Evolutionary conservation across 2,329 filamentous ascomycete species (phyloP).

Genomic region (Aspergillus persii): DNA sequence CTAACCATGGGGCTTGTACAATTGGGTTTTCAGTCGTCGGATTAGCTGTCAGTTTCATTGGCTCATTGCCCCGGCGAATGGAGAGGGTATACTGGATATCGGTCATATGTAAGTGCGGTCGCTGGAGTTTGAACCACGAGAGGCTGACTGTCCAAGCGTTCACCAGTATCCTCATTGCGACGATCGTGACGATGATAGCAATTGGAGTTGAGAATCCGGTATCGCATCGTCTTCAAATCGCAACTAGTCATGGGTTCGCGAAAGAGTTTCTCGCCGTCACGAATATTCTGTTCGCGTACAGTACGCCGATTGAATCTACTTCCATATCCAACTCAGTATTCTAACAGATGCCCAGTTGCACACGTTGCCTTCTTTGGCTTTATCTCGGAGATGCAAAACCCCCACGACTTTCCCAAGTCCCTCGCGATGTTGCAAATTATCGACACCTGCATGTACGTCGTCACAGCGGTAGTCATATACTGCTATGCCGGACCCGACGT

Average conservation of each 20-base stretch:
- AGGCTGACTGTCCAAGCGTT: constrained; percentile 47
- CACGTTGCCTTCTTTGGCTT: constrained; percentile 67
- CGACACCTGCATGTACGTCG: constrained; percentile 61
- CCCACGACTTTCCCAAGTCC: constrained; percentile 60
- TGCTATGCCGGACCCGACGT: constrained; percentile 62
- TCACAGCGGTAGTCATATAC: constrained; percentile 67
- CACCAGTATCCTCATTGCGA: constrained; percentile 60
- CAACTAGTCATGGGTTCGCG: constrained; percentile 46
- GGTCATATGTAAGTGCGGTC: constrained; percentile 49
- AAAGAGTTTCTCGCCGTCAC: constrained; percentile 59
- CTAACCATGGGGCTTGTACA: constrained; percentile 60
- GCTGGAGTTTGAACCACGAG: constrained; percentile 27
- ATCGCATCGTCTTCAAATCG: constrained; percentile 29
- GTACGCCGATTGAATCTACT: constrained; percentile 22
- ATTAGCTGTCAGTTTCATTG: constrained; percentile 45
- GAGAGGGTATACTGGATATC: constrained; percentile 61
- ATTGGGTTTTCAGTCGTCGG: constrained; percentile 62
- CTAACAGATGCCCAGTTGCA: constrained; percentile 37
- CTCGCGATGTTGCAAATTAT: constrained; percentile 61
- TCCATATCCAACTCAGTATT: not conserved
- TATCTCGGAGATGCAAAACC: constrained; percentile 62
- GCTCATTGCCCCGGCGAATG: constrained; percentile 60
- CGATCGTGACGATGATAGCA: constrained; percentile 64
- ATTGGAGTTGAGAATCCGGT: constrained; percentile 55
- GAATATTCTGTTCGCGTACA: constrained; percentile 70